Base-by-base conservation (phyloP, 495 filamentous ascomycete species). In the Aspergillus funiculosus region DNA sequence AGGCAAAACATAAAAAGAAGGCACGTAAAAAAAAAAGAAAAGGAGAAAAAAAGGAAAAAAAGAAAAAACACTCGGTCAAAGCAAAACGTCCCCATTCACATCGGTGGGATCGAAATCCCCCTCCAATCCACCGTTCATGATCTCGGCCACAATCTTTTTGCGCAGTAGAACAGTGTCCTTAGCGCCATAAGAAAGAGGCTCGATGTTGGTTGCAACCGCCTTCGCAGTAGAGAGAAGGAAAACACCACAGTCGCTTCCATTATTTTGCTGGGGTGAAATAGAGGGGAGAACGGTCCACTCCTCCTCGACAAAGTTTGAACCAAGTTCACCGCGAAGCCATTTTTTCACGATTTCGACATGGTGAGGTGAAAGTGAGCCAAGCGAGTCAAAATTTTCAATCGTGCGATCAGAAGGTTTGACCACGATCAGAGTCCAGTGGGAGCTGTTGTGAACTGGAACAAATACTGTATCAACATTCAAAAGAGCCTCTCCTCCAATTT, bases 191-290 rank as follows among this genome's bases (percentile, higher is more conserved):
- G 70, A 64, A 41, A 67, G 73, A 0, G 83, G 83, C 43, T 82
- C 76, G 8, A 87, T 57, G 0, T 80, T 81, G 6, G 85, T 55
- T 0, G 80, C 72, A 17, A 89, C 57, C 53, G 82, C 85, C 43
- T 86, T 81, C 25, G 82, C 81, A 25, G 85, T 89, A 0, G 82
- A 84, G 14, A 85, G 75, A 4, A 82, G 73, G 54, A 91, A 94
- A 2, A 89, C 83, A 5, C 89, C 89, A 48, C 89, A 95, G 57
- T 95, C 89, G 46, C 67, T 79, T 1, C 75, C 75, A 53, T 94
- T 94, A 36, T 66, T 66, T 51, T 95, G 89, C 6, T 53, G 58
- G 0, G 82, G 79, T 0, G 55, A 62, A 5, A 68, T 64, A 1
- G 70, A 65, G 0, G 62, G 58, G 2, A 77, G 61, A 0, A 71